Conservation (phyloP, 1,284 basidiomycete genomes). For the Austroboletus novae-zelandiae region DNA sequence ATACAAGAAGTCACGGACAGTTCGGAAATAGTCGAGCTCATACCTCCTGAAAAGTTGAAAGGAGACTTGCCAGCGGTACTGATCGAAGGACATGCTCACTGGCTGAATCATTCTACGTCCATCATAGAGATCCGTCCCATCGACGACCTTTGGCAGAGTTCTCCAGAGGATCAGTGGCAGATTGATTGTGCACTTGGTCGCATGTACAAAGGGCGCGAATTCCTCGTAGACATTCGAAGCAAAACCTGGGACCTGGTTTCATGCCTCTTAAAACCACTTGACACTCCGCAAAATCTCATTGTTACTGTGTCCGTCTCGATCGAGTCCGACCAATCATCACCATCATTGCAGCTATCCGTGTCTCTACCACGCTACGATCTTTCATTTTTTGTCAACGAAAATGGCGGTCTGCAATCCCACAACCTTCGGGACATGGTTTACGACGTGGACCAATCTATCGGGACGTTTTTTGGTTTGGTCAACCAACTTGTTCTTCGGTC, state of each 20-base stretch:
- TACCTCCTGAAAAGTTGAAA: conserved; percentile 34
- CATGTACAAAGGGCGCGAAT: conserved; percentile 11
- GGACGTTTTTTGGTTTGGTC: conserved; percentile 29
- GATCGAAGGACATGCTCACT: conserved; percentile 36
- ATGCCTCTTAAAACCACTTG: conserved; percentile 30
- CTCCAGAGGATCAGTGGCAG: conserved; percentile 19
- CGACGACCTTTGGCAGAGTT: conserved; percentile 18
- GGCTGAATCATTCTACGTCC: conserved; percentile 33
- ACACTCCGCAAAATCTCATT: conserved; percentile 28
- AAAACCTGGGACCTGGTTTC: conserved; percentile 32
- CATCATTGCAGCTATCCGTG: conserved; percentile 27
- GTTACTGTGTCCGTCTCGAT: conserved; percentile 10
- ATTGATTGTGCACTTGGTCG: conserved; percentile 6
- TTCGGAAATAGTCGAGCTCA: conserved; percentile 30
- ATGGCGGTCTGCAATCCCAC: conserved; percentile 26
- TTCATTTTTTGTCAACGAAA: conserved; percentile 29
- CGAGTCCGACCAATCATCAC: conserved; percentile 6
- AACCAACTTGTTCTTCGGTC: conserved; percentile 41
- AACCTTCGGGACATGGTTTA: conserved; percentile 23
- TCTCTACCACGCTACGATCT: conserved; percentile 41
- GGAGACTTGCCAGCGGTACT: conserved; percentile 39
- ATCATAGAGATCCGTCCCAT: conserved; percentile 39
- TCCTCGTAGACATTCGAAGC: conserved; percentile 33
- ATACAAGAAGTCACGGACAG: conserved; percentile 25
- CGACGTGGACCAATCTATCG: conserved; percentile 23